Percentiles rank a stretch among this genome's conserved stretches.
phyloP scores from a whole-genome alignment of 495 filamentous ascomycete species.

The Beverwykella pulmonaria region DNA sequence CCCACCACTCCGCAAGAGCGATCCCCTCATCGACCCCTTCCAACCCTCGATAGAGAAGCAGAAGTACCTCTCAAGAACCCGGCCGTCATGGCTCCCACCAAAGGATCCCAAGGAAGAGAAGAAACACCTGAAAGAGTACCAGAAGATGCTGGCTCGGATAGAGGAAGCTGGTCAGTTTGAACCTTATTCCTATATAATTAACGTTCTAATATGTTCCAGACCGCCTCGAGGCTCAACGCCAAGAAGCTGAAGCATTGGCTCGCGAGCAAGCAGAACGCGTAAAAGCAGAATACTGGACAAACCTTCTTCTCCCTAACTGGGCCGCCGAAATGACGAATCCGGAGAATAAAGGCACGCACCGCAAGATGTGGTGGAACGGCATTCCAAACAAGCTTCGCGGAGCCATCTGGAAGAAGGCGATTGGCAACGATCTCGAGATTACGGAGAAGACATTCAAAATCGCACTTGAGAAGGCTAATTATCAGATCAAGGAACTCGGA shows the following conservation, averaged over 20 bases:
- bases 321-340: conserved; percentile 69
- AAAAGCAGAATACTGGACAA: conserved; percentile 79
- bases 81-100: conserved; percentile 93
- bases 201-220: conserved; percentile 35
- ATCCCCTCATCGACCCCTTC: conserved; percentile 94
- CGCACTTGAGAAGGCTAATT: conserved; percentile 73
- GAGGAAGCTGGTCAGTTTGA: conserved; percentile 64
- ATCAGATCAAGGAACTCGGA: conserved; percentile 54
- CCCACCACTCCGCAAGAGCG: conserved; percentile 80
- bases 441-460: conserved; percentile 75
- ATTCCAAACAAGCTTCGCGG: conserved; percentile 78
- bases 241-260: conserved; percentile 56
- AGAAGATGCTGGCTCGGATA: conserved; percentile 86
- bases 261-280: conserved; percentile 68
- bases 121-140: conserved; percentile 87
- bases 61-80: conserved; percentile 82
- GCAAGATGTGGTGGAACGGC: conserved; percentile 94
- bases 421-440: conserved; percentile 86
- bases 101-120: conserved; percentile 93
- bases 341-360: conserved; percentile 54
- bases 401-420: conserved; percentile 80
- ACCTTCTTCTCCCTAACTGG: conserved; percentile 86
- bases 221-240: conserved; percentile 50
- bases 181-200: not conserved
- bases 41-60: conserved; percentile 97